These are phyloP conservation scores for Ormosia emarginata DNA, from an alignment of 306 rosid genomes.

Conservation along the genomic window DNA sequence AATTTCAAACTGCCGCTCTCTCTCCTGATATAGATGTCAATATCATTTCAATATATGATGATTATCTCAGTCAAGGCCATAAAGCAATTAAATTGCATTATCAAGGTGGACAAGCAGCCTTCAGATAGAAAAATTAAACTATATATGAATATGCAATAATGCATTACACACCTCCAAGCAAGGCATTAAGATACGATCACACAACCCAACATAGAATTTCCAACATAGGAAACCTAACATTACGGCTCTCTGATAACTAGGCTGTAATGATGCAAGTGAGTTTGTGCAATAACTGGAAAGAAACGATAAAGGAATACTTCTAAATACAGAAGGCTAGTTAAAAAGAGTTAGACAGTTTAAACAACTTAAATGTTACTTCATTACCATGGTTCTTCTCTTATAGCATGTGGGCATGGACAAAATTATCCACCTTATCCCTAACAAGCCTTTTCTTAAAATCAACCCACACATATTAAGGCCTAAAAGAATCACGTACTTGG, in stretches of 20 bases:
- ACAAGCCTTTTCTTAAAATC: neutral
- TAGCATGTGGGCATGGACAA: neutral
- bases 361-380: neutral
- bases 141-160: neutral
- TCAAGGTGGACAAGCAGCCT: neutral
- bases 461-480: neutral
- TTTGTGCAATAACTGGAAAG: neutral
- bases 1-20: conserved; percentile 87
- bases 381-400: neutral
- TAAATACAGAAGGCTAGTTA: neutral
- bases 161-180: neutral
- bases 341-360: neutral
- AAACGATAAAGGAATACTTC: neutral
- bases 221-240: neutral
- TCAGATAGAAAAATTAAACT: neutral
- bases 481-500: neutral
- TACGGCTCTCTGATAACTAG: neutral
- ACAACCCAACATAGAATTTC: neutral
- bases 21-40: conserved; percentile 56
- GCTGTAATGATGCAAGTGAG: neutral
- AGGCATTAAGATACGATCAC: neutral
- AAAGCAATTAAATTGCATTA: neutral
- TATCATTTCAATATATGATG: neutral
- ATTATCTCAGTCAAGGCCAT: neutral
- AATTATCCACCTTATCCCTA: neutral